Conservation (phyloP, 2,329 filamentous ascomycete genomes). For the Diaporthe australafricana region DNA sequence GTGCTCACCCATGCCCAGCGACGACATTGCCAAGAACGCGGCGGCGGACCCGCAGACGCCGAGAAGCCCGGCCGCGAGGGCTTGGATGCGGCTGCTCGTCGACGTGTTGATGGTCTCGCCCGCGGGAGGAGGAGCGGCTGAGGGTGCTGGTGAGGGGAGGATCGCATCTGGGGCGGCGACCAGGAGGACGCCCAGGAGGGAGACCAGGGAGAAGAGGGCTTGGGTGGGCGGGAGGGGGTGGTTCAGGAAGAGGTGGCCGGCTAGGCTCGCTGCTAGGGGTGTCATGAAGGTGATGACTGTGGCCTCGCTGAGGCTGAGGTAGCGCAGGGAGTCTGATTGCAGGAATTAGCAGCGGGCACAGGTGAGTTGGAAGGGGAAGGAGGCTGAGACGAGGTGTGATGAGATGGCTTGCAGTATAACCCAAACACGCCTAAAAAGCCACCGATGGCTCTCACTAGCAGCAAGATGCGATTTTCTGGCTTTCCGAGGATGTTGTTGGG, state of each 20-base stretch:
- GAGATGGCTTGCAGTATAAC: slow-evolving; percentile 7
- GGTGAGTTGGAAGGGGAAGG: too few relatives aligned
- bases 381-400: too few relatives aligned
- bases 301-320: slow-evolving; percentile 24
- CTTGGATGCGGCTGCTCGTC: neutral
- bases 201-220: slow-evolving; percentile 13
- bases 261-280: slow-evolving; percentile 17
- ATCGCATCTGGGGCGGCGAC: slow-evolving; percentile 22
- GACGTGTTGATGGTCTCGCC: neutral
- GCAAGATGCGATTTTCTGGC: slow-evolving; percentile 3
- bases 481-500: slow-evolving; percentile 7
- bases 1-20: slow-evolving; percentile 19
- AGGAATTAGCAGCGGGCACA: neutral
- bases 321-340: slow-evolving; percentile 12
- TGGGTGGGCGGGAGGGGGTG: slow-evolving; percentile 6
- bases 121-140: neutral
- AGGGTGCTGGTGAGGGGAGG: neutral
- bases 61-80: neutral
- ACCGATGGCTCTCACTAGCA: slow-evolving; percentile 12
- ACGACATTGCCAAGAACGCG: slow-evolving; percentile 26
- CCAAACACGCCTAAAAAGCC: slow-evolving; percentile 25
- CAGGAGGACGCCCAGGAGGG: slow-evolving; percentile 17
- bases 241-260: slow-evolving; percentile 13
- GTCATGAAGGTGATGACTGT: slow-evolving; percentile 31
- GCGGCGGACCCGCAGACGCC: slow-evolving; percentile 30